A percentile compares a stretch with the other conserved stretches of the same genome.
These are phyloP conservation scores for Vachellia collinsii DNA, from an alignment of 306 rosid genomes.

Conservation along the genomic window DNA sequence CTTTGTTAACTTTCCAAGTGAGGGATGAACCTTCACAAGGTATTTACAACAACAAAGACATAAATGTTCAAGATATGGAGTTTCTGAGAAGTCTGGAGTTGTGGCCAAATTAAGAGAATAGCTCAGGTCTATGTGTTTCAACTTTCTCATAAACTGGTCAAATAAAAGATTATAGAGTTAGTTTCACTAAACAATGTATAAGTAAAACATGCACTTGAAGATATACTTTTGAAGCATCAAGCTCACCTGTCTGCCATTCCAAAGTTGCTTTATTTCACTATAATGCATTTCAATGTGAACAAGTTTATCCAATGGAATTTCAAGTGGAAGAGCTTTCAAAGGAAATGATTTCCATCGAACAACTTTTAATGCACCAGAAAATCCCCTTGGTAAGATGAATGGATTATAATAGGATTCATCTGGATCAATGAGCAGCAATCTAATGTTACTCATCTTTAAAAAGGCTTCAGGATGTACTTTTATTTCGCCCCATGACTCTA, in stretches of 20 bases:
- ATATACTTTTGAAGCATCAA: no score
- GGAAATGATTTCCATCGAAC: not conserved
- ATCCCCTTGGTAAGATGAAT: no score
- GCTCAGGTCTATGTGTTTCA: not conserved
- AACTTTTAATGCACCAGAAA: not conserved
- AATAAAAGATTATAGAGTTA: not conserved
- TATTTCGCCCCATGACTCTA: no score
- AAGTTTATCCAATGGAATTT: no score
- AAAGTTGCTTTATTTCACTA: no score
- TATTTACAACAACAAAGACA: accelerated
- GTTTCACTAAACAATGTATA: no score
- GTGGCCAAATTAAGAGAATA: not conserved
- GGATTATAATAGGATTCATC: no score
- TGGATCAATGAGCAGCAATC: not conserved
- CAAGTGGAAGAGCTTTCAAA: not conserved
- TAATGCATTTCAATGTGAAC: no score
- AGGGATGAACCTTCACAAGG: not conserved
- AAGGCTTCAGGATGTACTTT: not conserved
- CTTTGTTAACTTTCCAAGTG: not conserved
- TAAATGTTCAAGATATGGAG: not conserved
- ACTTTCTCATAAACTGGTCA: no score
- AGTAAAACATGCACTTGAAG: not conserved
- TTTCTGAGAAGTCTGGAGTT: not conserved
- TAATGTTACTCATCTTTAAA: not conserved
- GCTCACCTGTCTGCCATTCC: no score